phyloP scores from a whole-genome alignment of 805 yeast genomes.

The Wickerhamomyces silvicola region DNA sequence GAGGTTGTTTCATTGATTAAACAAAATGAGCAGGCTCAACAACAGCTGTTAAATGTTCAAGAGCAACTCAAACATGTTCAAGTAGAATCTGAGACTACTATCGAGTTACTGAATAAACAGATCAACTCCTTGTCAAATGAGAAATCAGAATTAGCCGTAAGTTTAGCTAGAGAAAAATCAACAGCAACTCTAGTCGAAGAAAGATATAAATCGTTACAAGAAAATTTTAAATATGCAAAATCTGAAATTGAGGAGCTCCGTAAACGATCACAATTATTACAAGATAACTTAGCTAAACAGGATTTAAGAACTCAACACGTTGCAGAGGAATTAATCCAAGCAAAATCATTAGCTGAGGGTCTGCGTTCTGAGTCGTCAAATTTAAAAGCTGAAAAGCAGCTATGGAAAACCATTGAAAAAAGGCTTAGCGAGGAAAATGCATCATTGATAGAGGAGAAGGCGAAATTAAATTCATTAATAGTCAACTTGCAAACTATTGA shows the following conservation, averaged over 20 bases:
- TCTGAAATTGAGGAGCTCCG: conserved; percentile 41
- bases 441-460: conserved; percentile 50
- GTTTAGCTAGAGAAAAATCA: conserved; percentile 49
- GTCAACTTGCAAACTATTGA: conserved; percentile 54
- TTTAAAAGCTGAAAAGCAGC: conserved; percentile 46
- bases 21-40: conserved; percentile 10
- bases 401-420: conserved; percentile 42
- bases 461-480: conserved; percentile 49
- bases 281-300: conserved; percentile 36
- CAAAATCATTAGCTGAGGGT: conserved; percentile 39
- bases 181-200: conserved; percentile 48
- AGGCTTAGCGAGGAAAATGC: conserved; percentile 47
- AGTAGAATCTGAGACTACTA: conserved; percentile 36
- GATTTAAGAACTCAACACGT: conserved; percentile 43
- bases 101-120: conserved; percentile 43
- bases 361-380: conserved; percentile 40
- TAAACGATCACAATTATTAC: conserved; percentile 31
- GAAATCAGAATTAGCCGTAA: conserved; percentile 41
- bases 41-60: conserved; percentile 8
- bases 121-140: conserved; percentile 32
- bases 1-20: conserved; percentile 8
- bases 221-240: conserved; percentile 33
- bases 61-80: conserved; percentile 22
- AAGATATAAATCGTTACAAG: conserved; percentile 36
- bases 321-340: conserved; percentile 49